These are phyloP conservation scores for Kazachstania kunashirensis DNA, from an alignment of 805 yeast species.

Conservation along the genomic window DNA sequence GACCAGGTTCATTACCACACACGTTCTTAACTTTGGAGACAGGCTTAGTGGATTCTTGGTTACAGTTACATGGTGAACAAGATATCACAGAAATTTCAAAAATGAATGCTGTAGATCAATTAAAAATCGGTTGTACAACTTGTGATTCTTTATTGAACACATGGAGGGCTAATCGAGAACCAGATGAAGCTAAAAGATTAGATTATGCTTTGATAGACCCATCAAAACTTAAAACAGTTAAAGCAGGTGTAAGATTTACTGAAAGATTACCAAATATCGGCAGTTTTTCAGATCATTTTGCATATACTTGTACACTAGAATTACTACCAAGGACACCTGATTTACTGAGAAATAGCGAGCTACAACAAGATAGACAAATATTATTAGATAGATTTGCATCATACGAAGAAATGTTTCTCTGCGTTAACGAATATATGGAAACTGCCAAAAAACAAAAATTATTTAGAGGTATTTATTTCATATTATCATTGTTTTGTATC, in stretches of 20 bases:
- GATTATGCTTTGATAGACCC: slow-evolving; percentile 82
- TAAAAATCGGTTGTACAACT: slow-evolving; percentile 69
- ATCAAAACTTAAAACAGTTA: slow-evolving; percentile 39
- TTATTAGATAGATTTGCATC: slow-evolving; percentile 13
- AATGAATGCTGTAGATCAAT: slow-evolving; percentile 51
- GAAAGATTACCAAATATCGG: slow-evolving; percentile 59
- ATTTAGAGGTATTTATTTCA: slow-evolving; percentile 61
- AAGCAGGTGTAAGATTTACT: slow-evolving; percentile 67
- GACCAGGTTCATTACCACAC: slow-evolving; percentile 79
- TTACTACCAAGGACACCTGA: slow-evolving; percentile 9
- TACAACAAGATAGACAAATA: slow-evolving; percentile 5
- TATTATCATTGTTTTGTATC: slow-evolving; percentile 41
- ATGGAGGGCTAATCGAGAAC: slow-evolving; percentile 48
- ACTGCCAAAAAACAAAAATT: slow-evolving; percentile 49
- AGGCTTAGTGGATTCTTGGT: slow-evolving; percentile 76
- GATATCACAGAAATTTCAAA: slow-evolving; percentile 34
- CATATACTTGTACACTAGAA: slow-evolving; percentile 43
- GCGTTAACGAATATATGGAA: slow-evolving; percentile 40
- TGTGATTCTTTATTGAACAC: slow-evolving; percentile 84
- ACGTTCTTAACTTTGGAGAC: slow-evolving; percentile 61
- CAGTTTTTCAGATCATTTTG: slow-evolving; percentile 90
- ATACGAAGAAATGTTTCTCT: slow-evolving; percentile 41
- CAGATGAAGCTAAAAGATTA: slow-evolving; percentile 71
- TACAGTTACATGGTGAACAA: slow-evolving; percentile 44
- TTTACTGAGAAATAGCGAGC: not conserved